phyloP scores from a whole-genome alignment of 2,329 filamentous ascomycete genomes.

The Fusarium pseudoanthophilum region DNA sequence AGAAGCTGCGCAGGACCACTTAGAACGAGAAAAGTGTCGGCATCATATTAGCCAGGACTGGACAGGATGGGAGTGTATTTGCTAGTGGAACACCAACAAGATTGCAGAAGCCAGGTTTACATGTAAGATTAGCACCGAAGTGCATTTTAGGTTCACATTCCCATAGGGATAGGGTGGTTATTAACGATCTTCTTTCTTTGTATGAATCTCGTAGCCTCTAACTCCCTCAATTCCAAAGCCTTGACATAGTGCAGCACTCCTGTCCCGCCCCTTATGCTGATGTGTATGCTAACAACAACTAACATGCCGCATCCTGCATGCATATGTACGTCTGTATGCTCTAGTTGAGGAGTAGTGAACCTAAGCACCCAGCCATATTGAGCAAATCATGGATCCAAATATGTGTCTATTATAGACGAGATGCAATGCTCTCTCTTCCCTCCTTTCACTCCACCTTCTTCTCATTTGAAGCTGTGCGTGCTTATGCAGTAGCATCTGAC shows the following conservation, averaged over 20 bases:
- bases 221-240: not conserved
- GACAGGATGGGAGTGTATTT: conserved; percentile 15
- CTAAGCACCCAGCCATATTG: conserved; percentile 30
- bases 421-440: conserved; percentile 5
- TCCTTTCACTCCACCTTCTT: conserved; percentile 13
- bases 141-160: conserved; percentile 26
- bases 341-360: conserved; percentile 33
- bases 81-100: conserved; percentile 2
- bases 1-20: conserved; percentile 35
- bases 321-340: conserved; percentile 25
- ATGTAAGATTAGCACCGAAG: conserved; percentile 35
- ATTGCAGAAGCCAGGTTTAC: conserved; percentile 19
- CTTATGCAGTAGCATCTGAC: not conserved
- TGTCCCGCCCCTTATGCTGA: conserved; percentile 17
- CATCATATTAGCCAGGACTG: conserved; percentile 23
- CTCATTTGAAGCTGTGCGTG: conserved; percentile 2
- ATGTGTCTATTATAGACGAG: conserved; percentile 30
- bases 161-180: conserved; percentile 16
- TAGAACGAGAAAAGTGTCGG: conserved; percentile 34
- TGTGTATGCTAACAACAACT: conserved; percentile 28
- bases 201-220: conserved; percentile 9
- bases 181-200: conserved; percentile 26
- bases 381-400: conserved; percentile 38
- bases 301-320: not conserved
- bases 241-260: conserved; percentile 16